Evolutionary conservation across 352 stramenopile species (phyloP), one percentile per base, ranked within the genome.

Genomic region (Pythium brassicae): DNA sequence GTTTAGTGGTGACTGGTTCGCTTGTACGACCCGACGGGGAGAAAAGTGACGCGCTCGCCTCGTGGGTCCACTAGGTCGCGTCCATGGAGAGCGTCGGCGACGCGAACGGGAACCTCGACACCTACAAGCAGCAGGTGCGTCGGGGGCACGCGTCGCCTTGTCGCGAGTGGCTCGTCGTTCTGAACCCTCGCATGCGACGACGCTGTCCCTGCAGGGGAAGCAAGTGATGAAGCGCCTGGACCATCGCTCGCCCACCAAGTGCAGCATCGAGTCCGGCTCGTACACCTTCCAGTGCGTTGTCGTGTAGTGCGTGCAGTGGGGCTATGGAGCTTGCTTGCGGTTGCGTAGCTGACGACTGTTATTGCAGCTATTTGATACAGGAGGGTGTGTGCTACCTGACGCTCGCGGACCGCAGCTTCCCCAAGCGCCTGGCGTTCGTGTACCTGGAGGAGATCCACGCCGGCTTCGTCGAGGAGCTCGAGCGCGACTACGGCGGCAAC

Each of bases 381-480:
- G 92, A 99, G 55, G 94, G 92, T 49, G 90, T 99, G 32, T 98
- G 95, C 71, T 99, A 99, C 74, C 80, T 99, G 45, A 98, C 96
- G 23, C 79, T 99, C 50, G 97, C 92, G 27, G 96, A 99, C 67
- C 86, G 90, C 65, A 85, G 79, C 27, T 99, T 99, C 81, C 96
- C 96, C 3, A 99, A 99, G 78, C 89, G 96, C 59, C 72, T 98
- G 45, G 94, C 92, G 29, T 99, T 99, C 74, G 63, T 99, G 42
- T 99, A 99, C 70, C 76, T 99, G 23, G 92, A 98, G 57, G 96
- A 99, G 74, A 97, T 91, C 68, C 82, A 96, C 61, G 76, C 88
- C 42, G 83, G 83, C 22, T 98, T 99, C 64, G 78, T 98, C 23
- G 79, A 97, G 59, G 93, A 98, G 57, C 72, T 99, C 29, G 72